Evolutionary conservation across 768 basidiomycete species (phyloP), one percentile per base, ranked within the genome.

Genomic region (Trametopsis cervina): DNA sequence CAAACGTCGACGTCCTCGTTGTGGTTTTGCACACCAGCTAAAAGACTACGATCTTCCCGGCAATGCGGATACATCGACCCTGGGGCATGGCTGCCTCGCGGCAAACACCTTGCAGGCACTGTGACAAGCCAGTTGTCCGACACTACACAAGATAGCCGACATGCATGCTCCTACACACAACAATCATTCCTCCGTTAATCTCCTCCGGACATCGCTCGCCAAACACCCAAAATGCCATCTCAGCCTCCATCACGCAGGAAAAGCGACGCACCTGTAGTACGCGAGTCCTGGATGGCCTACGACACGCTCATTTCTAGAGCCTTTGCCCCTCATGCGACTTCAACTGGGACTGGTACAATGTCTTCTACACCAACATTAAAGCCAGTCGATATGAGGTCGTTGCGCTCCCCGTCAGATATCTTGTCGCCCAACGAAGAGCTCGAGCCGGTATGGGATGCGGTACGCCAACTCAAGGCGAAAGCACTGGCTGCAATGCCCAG

Each of bases 401-500:
- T 15, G 29, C 29, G 29, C 29, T 33, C 29, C 9, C 29, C 29
- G 7, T 33, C 29, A 33, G 29, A 33, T 33, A 33, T 33, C 15
- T 15, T 33, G 9, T 33, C 29, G 7, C 29, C 29, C 10, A 63
- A 67, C 24, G 54, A 52, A 40, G 57, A 53, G 12, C 65, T 86
- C 52, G 75, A 83, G 56, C 66, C 76, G 18, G 63, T 87, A n/a
- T 87, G 85, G 85, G 74, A 67, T 49, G 71, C 75, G 46, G 73
- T 87, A 44, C 75, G 83, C 39, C 73, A 76, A 61, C 70, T 76
- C 64, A 87, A 86, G 63, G 78, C 78, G 42, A 72, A 69, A 53
- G 74, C 75, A 55, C 81, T 86, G 72, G 81, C 80, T 37, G 78
- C 78, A 55, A 74, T 80, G 56, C 78, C 77, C 44, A 74, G 80